Percentiles rank a stretch among this genome's conserved stretches.
Conservation (phyloP, 2,329 filamentous ascomycete genomes). For the Penicillium sp. region DNA sequence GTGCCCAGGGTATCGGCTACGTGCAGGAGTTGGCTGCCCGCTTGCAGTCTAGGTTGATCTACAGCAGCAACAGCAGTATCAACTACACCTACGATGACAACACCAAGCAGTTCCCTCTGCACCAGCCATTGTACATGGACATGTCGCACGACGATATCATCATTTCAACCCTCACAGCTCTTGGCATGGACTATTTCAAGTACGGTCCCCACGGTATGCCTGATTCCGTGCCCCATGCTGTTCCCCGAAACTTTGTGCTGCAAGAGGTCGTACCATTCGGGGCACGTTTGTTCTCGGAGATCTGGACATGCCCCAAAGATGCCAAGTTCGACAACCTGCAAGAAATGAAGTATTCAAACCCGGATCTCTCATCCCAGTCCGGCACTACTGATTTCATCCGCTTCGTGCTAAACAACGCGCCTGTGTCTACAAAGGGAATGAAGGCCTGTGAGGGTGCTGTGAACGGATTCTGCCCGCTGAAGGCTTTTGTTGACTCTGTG, state of each 20-base stretch:
- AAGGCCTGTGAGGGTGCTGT: slow-evolving; percentile 22
- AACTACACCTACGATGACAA: slow-evolving; percentile 55
- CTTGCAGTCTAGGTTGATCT: slow-evolving; percentile 51
- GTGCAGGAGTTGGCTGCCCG: slow-evolving; percentile 56
- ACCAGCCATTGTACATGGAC: slow-evolving; percentile 55
- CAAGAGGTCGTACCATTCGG: slow-evolving; percentile 59
- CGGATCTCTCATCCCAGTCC: slow-evolving; percentile 17
- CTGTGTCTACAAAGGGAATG: slow-evolving; percentile 31
- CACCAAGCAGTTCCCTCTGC: slow-evolving; percentile 50
- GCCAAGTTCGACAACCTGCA: slow-evolving; percentile 38
- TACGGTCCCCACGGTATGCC: slow-evolving; percentile 29
- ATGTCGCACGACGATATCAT: slow-evolving; percentile 59
- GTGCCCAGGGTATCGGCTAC: slow-evolving; percentile 59
- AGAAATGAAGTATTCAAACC: slow-evolving; percentile 39
- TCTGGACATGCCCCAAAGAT: slow-evolving; percentile 53
- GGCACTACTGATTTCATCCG: slow-evolving; percentile 30
- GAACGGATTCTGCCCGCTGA: slow-evolving; percentile 34
- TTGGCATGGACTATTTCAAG: slow-evolving; percentile 58
- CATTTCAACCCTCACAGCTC: slow-evolving; percentile 52
- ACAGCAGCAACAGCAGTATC: slow-evolving; percentile 54
- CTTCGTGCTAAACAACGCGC: slow-evolving; percentile 34
- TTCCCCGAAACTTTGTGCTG: slow-evolving; percentile 55
- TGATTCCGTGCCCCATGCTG: slow-evolving; percentile 38
- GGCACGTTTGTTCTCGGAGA: slow-evolving; percentile 58
- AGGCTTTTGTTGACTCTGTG: slow-evolving; percentile 27